Conservation (phyloP, 2,329 filamentous ascomycete species). For the Colletotrichum incanum region DNA sequence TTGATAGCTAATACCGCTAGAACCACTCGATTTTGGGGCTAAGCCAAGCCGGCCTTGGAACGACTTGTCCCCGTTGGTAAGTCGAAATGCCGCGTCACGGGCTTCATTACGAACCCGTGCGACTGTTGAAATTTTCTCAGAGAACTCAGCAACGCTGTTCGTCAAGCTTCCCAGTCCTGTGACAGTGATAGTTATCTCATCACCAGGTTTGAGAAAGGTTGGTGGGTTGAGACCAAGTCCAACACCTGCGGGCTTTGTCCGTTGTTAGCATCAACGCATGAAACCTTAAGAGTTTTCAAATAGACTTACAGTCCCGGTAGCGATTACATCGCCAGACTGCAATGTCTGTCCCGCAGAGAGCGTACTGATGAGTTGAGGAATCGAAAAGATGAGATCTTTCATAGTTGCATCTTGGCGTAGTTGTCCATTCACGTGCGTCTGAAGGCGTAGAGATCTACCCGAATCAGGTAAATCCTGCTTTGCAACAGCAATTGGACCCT, state of each 20-base stretch:
- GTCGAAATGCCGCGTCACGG: conserved; percentile 4
- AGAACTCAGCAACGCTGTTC: conserved; percentile 54
- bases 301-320: conserved; percentile 56
- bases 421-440: conserved; percentile 63
- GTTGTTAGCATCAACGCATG: not conserved
- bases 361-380: conserved; percentile 58
- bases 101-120: conserved; percentile 40
- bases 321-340: conserved; percentile 62
- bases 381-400: conserved; percentile 62
- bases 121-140: conserved; percentile 48
- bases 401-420: conserved; percentile 61
- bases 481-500: conserved; percentile 68
- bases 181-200: conserved; percentile 59
- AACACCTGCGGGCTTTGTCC: conserved; percentile 57
- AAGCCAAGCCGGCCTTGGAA: conserved; percentile 48
- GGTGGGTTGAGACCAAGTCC: conserved; percentile 62
- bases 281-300: not conserved
- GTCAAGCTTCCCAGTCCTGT: conserved; percentile 58
- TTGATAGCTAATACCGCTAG: conserved; percentile 57
- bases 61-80: conserved; percentile 44
- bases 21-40: conserved; percentile 51
- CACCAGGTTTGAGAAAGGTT: conserved; percentile 57
- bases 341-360: conserved; percentile 61
- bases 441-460: conserved; percentile 53
- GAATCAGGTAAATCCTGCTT: conserved; percentile 58